Base-by-base conservation (phyloP, 108 stramenopile genomes). In the Stephanodiscus minutulus region DNA sequence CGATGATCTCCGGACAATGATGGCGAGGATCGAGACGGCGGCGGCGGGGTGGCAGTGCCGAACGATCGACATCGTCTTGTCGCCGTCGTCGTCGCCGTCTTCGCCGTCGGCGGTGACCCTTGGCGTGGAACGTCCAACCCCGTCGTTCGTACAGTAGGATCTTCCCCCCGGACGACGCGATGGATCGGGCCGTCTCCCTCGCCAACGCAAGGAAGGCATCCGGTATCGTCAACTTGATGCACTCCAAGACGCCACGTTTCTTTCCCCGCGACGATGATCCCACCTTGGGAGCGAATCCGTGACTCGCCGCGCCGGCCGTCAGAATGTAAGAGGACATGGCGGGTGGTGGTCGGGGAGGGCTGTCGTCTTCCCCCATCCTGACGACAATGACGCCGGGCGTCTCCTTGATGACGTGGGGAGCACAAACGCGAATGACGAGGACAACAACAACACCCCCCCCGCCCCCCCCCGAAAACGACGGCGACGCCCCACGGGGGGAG, bases 41-140 rank as follows among this genome's bases (percentile, higher is more conserved):
- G 44, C 21, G 43, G 21, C 8, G 22, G 54, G 33, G 4, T 37
- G 18, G 10, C 12, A 1, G 0, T 55, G 13, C 11, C 6, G 24
- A 15, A 28, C 41, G n/a, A 56, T 33, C 29, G 49, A 9, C 48
- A 17, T 61, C 44, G 2, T 62, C 35, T n/a, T n/a, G n/a, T n/a
- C n/a, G n/a, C n/a, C n/a, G n/a, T n/a, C n/a, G n/a, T n/a, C n/a
- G n/a, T n/a, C n/a, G n/a, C n/a, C n/a, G 31, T 36, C 7, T 22
- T 62, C 47, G 39, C 62, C 35, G 5, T 56, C 29, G 9, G 13
- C 13, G 17, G 80, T 77, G 36, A 93, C 57, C 93, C 76, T 94
- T 94, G 46, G 93, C 88, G 73, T 94, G 93, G 78, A 91, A 94
- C 27, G 93, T 91, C 93, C 93, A 94, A 20, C 78, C 82, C 43